phyloP scores from a whole-genome alignment of 129 eudicot genomes.

The Scalesia atractyloides region DNA sequence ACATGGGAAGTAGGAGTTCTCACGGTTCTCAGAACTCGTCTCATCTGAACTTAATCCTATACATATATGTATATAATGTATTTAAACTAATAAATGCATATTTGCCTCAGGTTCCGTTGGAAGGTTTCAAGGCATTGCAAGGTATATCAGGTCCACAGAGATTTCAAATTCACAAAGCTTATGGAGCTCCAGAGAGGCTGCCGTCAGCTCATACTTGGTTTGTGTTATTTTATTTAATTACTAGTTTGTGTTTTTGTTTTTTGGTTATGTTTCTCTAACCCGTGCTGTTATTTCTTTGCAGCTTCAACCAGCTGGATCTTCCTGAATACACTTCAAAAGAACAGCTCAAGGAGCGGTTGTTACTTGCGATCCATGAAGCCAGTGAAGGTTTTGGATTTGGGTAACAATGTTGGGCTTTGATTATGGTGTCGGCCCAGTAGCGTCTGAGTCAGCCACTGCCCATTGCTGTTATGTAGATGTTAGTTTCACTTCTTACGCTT shows the following conservation, averaged over 20 bases:
- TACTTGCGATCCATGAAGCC: slow-evolving; percentile 97
- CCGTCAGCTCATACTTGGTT: slow-evolving; percentile 99
- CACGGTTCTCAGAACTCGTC: no score
- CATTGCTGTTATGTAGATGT: slow-evolving; percentile 36
- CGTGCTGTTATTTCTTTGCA: slow-evolving; percentile 22
- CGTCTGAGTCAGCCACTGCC: slow-evolving; percentile 27
- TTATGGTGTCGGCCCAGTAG: slow-evolving; percentile 19
- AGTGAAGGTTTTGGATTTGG: slow-evolving; percentile 99
- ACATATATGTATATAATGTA: no score
- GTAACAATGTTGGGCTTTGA: slow-evolving; percentile 20
- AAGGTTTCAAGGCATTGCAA: slow-evolving; percentile 94
- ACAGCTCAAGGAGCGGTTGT: slow-evolving; percentile 87
- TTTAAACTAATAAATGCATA: background rate
- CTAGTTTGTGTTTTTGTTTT: background rate
- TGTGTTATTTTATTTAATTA: slow-evolving; percentile 24
- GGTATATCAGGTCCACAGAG: slow-evolving; percentile 98
- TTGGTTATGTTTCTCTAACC: background rate
- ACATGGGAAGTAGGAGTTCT: no score
- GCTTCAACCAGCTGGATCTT: slow-evolving; percentile 95
- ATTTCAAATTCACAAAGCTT: slow-evolving; percentile 97
- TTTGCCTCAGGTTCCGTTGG: slow-evolving; percentile 74
- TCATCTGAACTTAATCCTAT: no score
- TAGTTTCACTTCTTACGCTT: slow-evolving; percentile 16
- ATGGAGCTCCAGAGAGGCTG: slow-evolving; percentile 96
- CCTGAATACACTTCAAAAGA: slow-evolving; percentile 93